A percentile compares a stretch with the other conserved stretches of the same genome.
Conservation (phyloP, 768 basidiomycete species). For the Chalciporus pseudorubinellus region DNA sequence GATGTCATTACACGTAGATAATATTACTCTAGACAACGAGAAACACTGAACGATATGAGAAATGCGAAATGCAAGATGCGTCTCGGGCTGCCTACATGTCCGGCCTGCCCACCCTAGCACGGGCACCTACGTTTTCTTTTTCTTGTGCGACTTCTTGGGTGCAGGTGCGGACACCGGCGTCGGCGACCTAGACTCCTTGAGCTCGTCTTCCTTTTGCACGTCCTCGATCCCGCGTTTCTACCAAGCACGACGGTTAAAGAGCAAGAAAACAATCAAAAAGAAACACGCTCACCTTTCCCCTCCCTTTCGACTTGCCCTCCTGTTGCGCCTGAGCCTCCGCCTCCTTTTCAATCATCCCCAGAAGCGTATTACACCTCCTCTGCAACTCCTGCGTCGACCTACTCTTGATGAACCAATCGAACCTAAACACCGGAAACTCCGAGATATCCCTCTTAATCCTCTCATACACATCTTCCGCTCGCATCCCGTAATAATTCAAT, state of each 20-base stretch:
- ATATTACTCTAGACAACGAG: no score
- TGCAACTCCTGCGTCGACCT: constrained; percentile 86
- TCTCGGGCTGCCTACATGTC: neutral
- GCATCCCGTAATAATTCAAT: constrained; percentile 87
- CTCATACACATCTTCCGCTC: constrained; percentile 87
- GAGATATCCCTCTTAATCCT: constrained; percentile 94
- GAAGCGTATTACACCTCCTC: constrained; percentile 80
- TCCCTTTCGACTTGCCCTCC: constrained; percentile 61
- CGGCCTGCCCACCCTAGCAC: no score
- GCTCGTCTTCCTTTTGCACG: constrained; percentile 46
- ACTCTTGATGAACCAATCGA: constrained; percentile 98
- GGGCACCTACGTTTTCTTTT: constrained; percentile 55
- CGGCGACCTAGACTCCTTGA: constrained; percentile 56
- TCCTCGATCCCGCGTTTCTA: constrained; percentile 77
- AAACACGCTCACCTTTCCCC: constrained; percentile 58
- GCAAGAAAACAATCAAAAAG: neutral
- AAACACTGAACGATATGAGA: no score
- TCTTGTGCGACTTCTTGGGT: constrained; percentile 62
- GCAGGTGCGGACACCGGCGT: constrained; percentile 53
- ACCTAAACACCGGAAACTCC: constrained; percentile 95
- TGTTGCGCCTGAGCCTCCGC: constrained; percentile 64
- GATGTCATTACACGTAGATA: no score
- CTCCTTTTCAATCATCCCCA: constrained; percentile 93
- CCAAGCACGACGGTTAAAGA: no score
- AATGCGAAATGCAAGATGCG: no score